Conservation (phyloP, 495 filamentous ascomycete species). For the Neurospora sp. region DNA sequence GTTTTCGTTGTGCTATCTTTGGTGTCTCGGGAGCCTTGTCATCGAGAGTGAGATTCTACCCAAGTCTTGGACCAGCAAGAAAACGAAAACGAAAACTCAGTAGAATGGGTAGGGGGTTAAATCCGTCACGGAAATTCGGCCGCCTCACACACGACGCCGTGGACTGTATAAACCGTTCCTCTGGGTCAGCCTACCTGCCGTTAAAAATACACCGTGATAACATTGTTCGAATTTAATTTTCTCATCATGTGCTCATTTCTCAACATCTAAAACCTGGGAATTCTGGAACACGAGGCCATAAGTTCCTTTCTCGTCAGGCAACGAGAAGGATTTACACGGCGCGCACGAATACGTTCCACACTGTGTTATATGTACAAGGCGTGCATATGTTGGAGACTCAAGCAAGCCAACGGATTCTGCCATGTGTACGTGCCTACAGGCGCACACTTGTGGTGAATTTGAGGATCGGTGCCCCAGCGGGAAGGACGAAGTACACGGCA, state of each 20-base stretch:
- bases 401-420: background rate
- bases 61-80: slow-evolving; percentile 11
- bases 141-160: background rate
- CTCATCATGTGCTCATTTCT: background rate
- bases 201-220: background rate
- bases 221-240: background rate
- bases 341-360: background rate
- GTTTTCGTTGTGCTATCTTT: slow-evolving; percentile 79
- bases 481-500: background rate
- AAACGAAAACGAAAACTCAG: slow-evolving; percentile 29
- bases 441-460: background rate
- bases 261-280: background rate
- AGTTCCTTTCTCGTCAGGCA: background rate
- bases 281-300: background rate
- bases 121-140: background rate
- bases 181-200: background rate
- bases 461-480: background rate
- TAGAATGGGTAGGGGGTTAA: slow-evolving; percentile 7
- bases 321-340: background rate
- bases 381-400: background rate
- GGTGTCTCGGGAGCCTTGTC: slow-evolving; percentile 70
- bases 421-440: background rate
- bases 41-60: slow-evolving; percentile 43
- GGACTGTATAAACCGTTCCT: background rate
- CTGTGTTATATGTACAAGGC: background rate